A percentile compares a stretch with the other conserved stretches of the same genome.
phyloP scores from a whole-genome alignment of 2,329 filamentous ascomycete genomes.

The Ascochyta lentis region DNA sequence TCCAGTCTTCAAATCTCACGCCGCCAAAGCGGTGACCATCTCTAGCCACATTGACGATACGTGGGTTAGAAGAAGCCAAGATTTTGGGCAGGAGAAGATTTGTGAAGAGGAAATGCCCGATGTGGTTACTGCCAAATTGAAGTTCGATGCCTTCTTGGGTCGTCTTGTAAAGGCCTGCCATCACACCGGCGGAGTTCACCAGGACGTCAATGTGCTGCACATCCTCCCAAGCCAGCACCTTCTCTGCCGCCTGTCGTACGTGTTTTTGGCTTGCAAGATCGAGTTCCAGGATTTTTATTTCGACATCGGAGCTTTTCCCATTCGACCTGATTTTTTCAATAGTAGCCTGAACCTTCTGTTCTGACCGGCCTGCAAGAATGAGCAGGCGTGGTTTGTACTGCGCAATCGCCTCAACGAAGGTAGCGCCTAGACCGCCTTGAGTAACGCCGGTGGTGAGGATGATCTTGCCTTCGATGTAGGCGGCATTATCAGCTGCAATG shows the following conservation, averaged over 20 bases:
- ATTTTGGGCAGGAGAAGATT: slow-evolving; percentile 56
- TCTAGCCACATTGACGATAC: slow-evolving; percentile 54
- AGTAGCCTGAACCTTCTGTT: slow-evolving; percentile 50
- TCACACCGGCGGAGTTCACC: slow-evolving; percentile 51
- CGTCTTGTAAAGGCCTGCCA: slow-evolving; percentile 38
- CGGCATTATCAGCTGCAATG: slow-evolving; percentile 52
- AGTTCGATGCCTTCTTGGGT: slow-evolving; percentile 47
- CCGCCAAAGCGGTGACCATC: slow-evolving; percentile 49
- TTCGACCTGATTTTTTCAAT: slow-evolving; percentile 43
- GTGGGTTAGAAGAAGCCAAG: slow-evolving; percentile 36
- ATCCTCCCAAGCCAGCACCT: slow-evolving; percentile 37
- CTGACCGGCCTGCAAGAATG: slow-evolving; percentile 52
- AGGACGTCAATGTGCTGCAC: slow-evolving; percentile 50
- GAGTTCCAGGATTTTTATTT: slow-evolving; percentile 40
- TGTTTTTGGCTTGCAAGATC: slow-evolving; percentile 48
- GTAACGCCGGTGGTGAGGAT: slow-evolving; percentile 49
- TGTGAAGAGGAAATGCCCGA: slow-evolving; percentile 58
- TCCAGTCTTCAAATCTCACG: slow-evolving; percentile 54
- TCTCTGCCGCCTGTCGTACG: slow-evolving; percentile 45
- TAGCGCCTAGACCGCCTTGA: slow-evolving; percentile 38
- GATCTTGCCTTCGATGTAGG: slow-evolving; percentile 53
- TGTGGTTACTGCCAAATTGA: slow-evolving; percentile 57
- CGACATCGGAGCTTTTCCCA: slow-evolving; percentile 41
- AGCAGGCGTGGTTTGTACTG: slow-evolving; percentile 36
- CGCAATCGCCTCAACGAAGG: slow-evolving; percentile 37